phyloP scores from a whole-genome alignment of 2,329 filamentous ascomycete species.

The Trichoderma atroviride region DNA sequence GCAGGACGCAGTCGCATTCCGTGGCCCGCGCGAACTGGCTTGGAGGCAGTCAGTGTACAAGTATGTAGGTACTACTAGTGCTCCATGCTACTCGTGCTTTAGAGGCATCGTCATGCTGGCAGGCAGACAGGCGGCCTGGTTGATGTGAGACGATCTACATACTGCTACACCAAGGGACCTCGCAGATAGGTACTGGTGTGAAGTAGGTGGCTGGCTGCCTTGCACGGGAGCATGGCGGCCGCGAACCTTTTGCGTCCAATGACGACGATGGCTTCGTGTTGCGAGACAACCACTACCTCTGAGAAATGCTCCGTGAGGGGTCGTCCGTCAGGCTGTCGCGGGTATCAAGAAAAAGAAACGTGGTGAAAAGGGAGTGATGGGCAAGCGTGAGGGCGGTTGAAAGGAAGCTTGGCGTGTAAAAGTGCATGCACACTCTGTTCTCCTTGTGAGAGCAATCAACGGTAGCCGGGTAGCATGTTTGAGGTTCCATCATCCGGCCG shows the following conservation, averaged over 20 bases:
- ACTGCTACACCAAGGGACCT: not conserved
- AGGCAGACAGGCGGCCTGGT: not conserved
- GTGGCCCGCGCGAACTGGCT: slow-evolving; percentile 12
- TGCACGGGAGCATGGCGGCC: not conserved
- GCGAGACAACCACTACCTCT: slow-evolving; percentile 15
- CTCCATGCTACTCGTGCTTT: not conserved
- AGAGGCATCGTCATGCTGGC: slow-evolving; percentile 12
- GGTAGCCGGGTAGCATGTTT: not conserved
- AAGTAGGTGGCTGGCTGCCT: not conserved
- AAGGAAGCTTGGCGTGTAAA: not conserved
- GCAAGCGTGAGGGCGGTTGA: not conserved
- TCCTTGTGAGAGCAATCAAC: not conserved
- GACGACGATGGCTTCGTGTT: slow-evolving; percentile 8
- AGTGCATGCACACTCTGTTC: not conserved
- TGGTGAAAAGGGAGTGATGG: not conserved
- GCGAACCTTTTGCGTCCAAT: not conserved
- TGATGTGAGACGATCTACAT: slow-evolving; percentile 1
- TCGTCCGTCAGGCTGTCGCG: slow-evolving; percentile 19
- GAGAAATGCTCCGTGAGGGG: not conserved
- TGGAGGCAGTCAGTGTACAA: not conserved
- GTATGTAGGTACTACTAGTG: not conserved
- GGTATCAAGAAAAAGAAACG: slow-evolving; percentile 19
- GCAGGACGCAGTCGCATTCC: slow-evolving; percentile 24
- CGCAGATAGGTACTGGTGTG: not conserved
- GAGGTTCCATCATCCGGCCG: not conserved